Conservation (phyloP, 2,329 filamentous ascomycete species). For the Exophiala lecanii-corni region DNA sequence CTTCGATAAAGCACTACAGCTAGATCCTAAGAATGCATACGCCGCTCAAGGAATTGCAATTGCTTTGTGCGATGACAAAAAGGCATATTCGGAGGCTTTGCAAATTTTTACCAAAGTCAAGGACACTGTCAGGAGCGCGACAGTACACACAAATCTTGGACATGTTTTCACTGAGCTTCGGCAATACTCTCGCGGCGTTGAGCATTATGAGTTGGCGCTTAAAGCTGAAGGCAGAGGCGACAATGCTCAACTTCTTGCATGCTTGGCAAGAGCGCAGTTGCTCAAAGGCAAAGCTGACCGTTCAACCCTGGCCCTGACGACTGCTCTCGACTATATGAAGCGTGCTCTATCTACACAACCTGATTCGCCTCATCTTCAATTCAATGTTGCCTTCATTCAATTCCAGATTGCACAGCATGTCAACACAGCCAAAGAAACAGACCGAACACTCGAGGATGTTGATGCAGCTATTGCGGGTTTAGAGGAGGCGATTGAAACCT, state of each 20-base stretch:
- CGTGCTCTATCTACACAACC: constrained; percentile 71
- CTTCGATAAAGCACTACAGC: constrained; percentile 91
- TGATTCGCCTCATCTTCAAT: constrained; percentile 85
- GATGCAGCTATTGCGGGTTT: constrained; percentile 74
- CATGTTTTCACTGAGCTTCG: constrained; percentile 87
- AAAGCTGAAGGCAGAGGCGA: constrained; percentile 55
- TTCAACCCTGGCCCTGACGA: constrained; percentile 58
- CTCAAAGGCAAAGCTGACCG: constrained; percentile 69
- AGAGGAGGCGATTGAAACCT: constrained; percentile 74
- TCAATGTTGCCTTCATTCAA: constrained; percentile 97
- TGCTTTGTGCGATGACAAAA: constrained; percentile 88
- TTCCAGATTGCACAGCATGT: constrained; percentile 86
- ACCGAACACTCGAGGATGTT: constrained; percentile 74
- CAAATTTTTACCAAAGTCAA: constrained; percentile 85
- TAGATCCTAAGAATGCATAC: constrained; percentile 94
- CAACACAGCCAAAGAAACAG: constrained; percentile 66
- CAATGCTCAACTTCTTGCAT: constrained; percentile 72
- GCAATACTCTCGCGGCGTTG: constrained; percentile 86
- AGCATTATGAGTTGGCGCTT: constrained; percentile 84
- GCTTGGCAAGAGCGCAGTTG: constrained; percentile 82
- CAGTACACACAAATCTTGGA: constrained; percentile 86
- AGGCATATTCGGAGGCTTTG: constrained; percentile 75
- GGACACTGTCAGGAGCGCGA: constrained; percentile 82
- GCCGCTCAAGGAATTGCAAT: constrained; percentile 95
- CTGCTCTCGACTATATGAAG: constrained; percentile 58